phyloP scores from a whole-genome alignment of 1,284 basidiomycete genomes.

The Leccinum huronense region DNA sequence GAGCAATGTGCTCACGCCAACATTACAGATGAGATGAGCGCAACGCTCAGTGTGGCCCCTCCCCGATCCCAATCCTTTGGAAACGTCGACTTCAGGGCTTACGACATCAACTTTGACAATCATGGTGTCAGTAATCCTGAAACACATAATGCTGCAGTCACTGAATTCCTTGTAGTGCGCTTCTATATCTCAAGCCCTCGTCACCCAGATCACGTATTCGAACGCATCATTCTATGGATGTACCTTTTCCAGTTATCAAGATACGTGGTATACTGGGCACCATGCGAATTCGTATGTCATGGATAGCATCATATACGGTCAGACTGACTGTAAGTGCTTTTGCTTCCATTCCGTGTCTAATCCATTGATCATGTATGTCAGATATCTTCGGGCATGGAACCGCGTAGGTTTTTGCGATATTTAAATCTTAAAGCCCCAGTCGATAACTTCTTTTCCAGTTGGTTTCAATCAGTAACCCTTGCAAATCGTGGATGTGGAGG shows the following conservation, averaged over 20 bases:
- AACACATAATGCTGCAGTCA: not conserved
- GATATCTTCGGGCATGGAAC: constrained; percentile 59
- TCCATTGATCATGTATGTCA: constrained; percentile 26
- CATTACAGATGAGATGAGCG: constrained; percentile 53
- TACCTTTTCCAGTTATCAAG: constrained; percentile 61
- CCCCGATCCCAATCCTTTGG: constrained; percentile 52
- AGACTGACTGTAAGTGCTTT: constrained; percentile 56
- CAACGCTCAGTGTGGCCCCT: constrained; percentile 53
- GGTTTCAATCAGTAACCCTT: constrained; percentile 59
- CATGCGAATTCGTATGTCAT: constrained; percentile 60
- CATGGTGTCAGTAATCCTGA: constrained; percentile 46
- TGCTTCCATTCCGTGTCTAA: constrained; percentile 14
- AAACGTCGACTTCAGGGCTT: constrained; percentile 57
- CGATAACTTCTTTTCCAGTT: constrained; percentile 36
- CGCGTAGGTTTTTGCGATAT: constrained; percentile 39
- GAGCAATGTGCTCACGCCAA: constrained; percentile 44
- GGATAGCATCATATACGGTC: constrained; percentile 61
- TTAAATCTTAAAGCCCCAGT: constrained; percentile 24
- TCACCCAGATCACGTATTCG: constrained; percentile 57
- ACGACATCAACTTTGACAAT: constrained; percentile 69
- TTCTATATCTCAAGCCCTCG: constrained; percentile 60
- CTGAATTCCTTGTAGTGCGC: constrained; percentile 40
- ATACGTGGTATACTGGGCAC: constrained; percentile 64
- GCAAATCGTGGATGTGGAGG: constrained; percentile 65
- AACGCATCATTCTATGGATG: constrained; percentile 71